Evolutionary conservation across 495 filamentous ascomycete species (phyloP), one percentile per base, ranked within the genome.

Genomic region (Xylaria bambusicola): DNA sequence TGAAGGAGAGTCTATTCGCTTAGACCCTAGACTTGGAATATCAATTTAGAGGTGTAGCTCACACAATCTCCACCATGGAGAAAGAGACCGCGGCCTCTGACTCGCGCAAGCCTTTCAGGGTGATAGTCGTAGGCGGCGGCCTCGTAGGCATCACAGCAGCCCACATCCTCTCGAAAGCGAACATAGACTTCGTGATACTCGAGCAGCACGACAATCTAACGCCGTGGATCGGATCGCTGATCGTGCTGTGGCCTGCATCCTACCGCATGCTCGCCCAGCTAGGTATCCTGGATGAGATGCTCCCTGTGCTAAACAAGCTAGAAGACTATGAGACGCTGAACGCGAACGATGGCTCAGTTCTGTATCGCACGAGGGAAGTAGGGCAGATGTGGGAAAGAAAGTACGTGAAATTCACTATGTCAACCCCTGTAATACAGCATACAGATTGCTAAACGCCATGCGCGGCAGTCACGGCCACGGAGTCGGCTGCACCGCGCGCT

Each of bases 91-190:
- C 3, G 15, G 36, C 36, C 15, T 15, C 12, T 38, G 7, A 15
- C 3, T 3, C 8, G 15, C 36, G 15, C 7, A 7, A 38, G 13
- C 36, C 36, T 15, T 78, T 83, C 67, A 77, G 72, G 49, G 78
- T 80, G 27, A 73, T 85, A 33, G 75, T 86, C 44, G 77, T 79
- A 7, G 82, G 82, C 23, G 81, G 80, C 5, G 77, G 76, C 3
- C 71, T 83, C 24, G 71, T 76, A 4, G 79, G 78, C 0, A 61
- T 85, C 4, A 77, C 75, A 3, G 54, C 80, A 0, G 80, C 82
- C 0, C 74, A 82, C 40, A 66, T 62, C 18, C 68, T 86, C 5
- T 56, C 67, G 1, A 58, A 63, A 20, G 68, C 70, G 1, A 64
- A 65, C n/a, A 79, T 86, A 54, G 77, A 83, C 56, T 79, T 77